Evolutionary conservation across 495 filamentous ascomycete genomes (phyloP).

Genomic region (Tuber microsphaerosporum): DNA sequence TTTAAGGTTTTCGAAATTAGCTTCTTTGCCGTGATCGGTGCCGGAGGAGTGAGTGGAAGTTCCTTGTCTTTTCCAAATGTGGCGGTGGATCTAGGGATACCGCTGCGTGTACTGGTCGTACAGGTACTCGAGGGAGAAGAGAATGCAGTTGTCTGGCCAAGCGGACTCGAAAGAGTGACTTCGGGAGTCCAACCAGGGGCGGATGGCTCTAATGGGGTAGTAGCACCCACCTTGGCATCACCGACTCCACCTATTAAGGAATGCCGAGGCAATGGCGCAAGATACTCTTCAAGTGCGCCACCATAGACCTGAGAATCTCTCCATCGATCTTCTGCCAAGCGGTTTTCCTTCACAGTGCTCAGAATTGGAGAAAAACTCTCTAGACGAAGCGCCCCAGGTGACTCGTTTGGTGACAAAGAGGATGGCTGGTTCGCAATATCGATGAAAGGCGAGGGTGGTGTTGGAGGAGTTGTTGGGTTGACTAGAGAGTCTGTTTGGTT

Average conservation of each 20-base stretch:
- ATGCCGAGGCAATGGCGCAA: constrained; percentile 1
- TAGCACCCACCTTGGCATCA: background rate
- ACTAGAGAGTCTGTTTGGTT: background rate
- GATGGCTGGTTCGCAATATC: constrained; percentile 6
- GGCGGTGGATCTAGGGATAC: background rate
- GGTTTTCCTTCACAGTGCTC: constrained; percentile 15
- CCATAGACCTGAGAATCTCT: constrained; percentile 9
- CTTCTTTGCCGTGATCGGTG: background rate
- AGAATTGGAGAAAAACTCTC: constrained; percentile 17
- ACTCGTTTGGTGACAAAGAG: background rate
- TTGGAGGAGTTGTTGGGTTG: background rate
- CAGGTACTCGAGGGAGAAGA: background rate
- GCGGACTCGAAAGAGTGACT: background rate
- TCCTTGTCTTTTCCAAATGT: background rate
- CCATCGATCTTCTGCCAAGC: constrained; percentile 12
- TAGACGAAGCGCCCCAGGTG: constrained; percentile 3
- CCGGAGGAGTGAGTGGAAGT: constrained; percentile 1
- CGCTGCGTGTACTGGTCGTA: background rate
- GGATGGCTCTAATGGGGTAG: background rate
- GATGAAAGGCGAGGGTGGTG: background rate
- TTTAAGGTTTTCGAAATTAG: background rate
- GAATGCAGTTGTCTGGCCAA: background rate
- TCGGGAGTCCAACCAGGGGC: background rate
- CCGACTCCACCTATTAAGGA: background rate
- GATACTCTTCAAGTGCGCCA: background rate